Evolutionary conservation across 1,284 basidiomycete genomes (phyloP).

Genomic region (Heterobasidion irregulare): DNA sequence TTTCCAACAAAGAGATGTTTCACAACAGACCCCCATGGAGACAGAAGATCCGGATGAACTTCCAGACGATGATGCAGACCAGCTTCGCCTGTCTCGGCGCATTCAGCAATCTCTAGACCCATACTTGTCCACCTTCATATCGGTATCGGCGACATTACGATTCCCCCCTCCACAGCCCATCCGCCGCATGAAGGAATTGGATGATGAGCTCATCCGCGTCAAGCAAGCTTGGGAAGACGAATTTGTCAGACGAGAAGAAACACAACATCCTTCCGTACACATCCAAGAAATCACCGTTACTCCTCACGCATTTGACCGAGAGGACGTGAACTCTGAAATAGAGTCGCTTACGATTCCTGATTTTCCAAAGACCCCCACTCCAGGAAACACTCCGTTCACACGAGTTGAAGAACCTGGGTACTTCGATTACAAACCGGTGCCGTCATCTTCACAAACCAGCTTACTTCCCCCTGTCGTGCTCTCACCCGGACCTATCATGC

Average conservation of each 20-base stretch:
- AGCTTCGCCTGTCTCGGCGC: slow-evolving; percentile 54
- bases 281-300: slow-evolving; percentile 32
- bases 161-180: slow-evolving; percentile 89
- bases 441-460: slow-evolving; percentile 15
- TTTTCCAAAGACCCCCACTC: slow-evolving; percentile 37
- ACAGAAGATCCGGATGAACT: slow-evolving; percentile 27
- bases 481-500: slow-evolving; percentile 16
- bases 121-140: slow-evolving; percentile 81
- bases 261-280: slow-evolving; percentile 30
- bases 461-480: slow-evolving; percentile 10
- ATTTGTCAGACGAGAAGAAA: slow-evolving; percentile 73
- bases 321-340: slow-evolving; percentile 62
- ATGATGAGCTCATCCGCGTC: slow-evolving; percentile 60
- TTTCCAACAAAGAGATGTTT: slow-evolving; percentile 10
- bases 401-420: slow-evolving; percentile 27
- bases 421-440: slow-evolving; percentile 31
- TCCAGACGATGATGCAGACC: slow-evolving; percentile 62
- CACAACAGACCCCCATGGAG: slow-evolving; percentile 12
- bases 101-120: slow-evolving; percentile 77
- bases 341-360: slow-evolving; percentile 52
- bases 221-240: slow-evolving; percentile 80
- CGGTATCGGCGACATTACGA: slow-evolving; percentile 82
- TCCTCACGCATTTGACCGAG: slow-evolving; percentile 30
- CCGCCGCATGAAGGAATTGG: slow-evolving; percentile 79
- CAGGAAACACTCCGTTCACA: slow-evolving; percentile 17